Evolutionary conservation across 2,329 filamentous ascomycete genomes (phyloP), one percentile per base, ranked within the genome.

Genomic region (Mycosphaerella sp.): DNA sequence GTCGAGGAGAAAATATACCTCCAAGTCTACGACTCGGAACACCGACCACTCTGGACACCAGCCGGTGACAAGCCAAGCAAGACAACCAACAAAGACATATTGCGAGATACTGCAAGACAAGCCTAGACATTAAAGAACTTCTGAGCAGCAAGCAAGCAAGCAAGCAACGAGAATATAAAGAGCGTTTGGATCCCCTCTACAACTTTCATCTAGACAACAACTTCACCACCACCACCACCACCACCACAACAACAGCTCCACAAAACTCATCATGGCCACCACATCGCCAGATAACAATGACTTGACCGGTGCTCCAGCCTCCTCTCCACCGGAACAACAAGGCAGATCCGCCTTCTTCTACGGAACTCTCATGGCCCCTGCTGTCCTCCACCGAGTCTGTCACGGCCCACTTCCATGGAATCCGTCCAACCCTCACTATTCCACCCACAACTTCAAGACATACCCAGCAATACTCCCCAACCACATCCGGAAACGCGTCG

Each of bases 341-440:
- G 45, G 51, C 30, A 73, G 76, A 62, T 73, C 73, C 14, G 77
- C 79, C 59, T 84, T 85, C 72, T 84, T 84, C 75, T 85, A 85
- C 66, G 81, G 77, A 58, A 83, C 80, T 21, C 70, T 84, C 65
- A 96, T 96, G 89, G 86, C 85, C n/a, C 82, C 86, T 0, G 81
- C 86, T 64, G 84, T 97, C 62, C 88, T 97, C 61, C 85, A 86
- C 71, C 85, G 86, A 30, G 89, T 95, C 39, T 87, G 87, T 69
- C 87, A 90, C 70, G 80, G 82, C 59, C 70, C 71, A 7, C 68
- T 72, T n/a, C 30, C 30, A 6, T 12, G 10, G 13, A 76, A 56
- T 64, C 79, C 64, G 32, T 78, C 68, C 63, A 75, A 68, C 67
- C 76, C 72, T 56, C 76, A 77, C 64, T 72, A 70, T 52, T 50